Evolutionary conservation across 2,329 filamentous ascomycete species (phyloP).

Genomic region (Fusarium chaquense): DNA sequence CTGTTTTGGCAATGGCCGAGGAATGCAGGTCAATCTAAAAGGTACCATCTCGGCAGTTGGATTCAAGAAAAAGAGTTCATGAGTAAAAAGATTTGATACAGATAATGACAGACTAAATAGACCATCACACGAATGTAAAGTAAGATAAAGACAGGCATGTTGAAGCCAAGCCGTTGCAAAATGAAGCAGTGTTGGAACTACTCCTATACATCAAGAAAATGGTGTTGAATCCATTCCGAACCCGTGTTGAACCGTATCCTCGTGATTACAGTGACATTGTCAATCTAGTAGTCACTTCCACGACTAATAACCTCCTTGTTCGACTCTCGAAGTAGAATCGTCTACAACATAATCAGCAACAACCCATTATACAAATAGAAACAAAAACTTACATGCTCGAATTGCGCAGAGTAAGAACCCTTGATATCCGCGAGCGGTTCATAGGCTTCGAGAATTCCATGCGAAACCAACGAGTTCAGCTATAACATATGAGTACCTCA

Average conservation of each 20-base stretch:
- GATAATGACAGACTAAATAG: slow-evolving; percentile 11
- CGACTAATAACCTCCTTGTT: slow-evolving; percentile 66
- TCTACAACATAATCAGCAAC: slow-evolving; percentile 51
- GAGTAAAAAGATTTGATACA: not conserved
- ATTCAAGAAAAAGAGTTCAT: too few species aligned
- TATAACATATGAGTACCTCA: slow-evolving; percentile 46
- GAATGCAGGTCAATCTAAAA: not conserved
- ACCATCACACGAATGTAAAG: slow-evolving; percentile 26
- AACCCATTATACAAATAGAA: accelerated
- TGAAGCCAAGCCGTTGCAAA: slow-evolving; percentile 18
- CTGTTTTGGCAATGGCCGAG: slow-evolving; percentile 4
- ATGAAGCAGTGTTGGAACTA: slow-evolving; percentile 26
- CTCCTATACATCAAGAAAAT: not conserved
- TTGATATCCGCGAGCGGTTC: slow-evolving; percentile 67
- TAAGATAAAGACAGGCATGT: slow-evolving; percentile 23
- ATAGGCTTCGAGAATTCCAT: slow-evolving; percentile 69
- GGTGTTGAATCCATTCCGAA: slow-evolving; percentile 22
- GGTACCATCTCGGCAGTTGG: not conserved
- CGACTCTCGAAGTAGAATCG: slow-evolving; percentile 58
- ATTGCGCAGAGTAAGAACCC: slow-evolving; percentile 73
- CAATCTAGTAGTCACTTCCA: slow-evolving; percentile 61
- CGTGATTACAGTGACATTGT: not conserved
- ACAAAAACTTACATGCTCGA: slow-evolving; percentile 62
- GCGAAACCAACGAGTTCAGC: slow-evolving; percentile 68
- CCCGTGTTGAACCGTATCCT: slow-evolving; percentile 28